phyloP scores from a whole-genome alignment of 805 yeast species.

The Candida takata region DNA sequence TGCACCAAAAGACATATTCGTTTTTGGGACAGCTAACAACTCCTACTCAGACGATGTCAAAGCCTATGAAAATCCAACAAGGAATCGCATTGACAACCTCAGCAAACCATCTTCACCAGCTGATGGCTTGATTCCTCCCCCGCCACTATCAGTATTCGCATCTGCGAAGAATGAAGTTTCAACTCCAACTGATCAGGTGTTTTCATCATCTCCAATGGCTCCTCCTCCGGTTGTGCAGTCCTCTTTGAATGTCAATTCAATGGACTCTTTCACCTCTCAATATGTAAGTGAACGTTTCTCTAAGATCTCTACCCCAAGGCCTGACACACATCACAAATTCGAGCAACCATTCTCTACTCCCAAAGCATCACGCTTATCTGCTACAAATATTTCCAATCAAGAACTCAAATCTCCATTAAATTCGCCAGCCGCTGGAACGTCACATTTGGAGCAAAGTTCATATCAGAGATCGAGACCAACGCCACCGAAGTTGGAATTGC shows the following conservation, averaged over 20 bases:
- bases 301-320: not conserved
- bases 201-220: slow-evolving; percentile 3
- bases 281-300: slow-evolving; percentile 2
- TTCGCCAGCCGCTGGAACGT: no score
- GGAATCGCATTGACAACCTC: not conserved
- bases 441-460: no score
- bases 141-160: not conserved
- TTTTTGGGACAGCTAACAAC: no score
- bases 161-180: slow-evolving; percentile 3
- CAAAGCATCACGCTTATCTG: not conserved
- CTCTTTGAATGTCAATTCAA: slow-evolving; percentile 13
- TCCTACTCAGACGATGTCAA: not conserved
- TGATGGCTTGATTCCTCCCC: not conserved
- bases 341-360: not conserved
- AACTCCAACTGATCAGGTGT: slow-evolving; percentile 17
- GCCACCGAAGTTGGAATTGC: no score
- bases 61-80: not conserved
- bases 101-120: not conserved
- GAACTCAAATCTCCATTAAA: no score
- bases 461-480: not conserved
- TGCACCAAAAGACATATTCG: no score
- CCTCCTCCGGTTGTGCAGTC: slow-evolving; percentile 19
- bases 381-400: no score
- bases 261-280: slow-evolving; percentile 8
- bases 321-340: not conserved